These are phyloP conservation scores for Termitomyces sp. DNA, from an alignment of 768 basidiomycete genomes.

Conservation along the genomic window DNA sequence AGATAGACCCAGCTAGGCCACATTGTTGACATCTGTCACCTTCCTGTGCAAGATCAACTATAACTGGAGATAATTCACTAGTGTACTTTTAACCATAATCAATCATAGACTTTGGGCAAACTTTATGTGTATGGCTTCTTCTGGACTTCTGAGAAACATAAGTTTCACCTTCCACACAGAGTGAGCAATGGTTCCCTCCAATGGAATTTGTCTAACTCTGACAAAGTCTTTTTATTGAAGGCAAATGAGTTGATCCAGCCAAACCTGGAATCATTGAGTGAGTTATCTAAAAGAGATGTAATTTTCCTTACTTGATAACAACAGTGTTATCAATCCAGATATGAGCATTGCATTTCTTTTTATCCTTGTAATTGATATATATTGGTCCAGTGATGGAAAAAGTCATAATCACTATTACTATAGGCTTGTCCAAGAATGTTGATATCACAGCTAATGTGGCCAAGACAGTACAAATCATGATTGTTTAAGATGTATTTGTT, in stretches of 20 bases:
- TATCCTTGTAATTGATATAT: constrained; percentile 10
- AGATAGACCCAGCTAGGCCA: too few species aligned
- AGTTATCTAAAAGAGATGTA: constrained; percentile 14
- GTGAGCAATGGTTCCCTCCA: constrained; percentile 2
- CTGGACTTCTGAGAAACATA: too few species aligned
- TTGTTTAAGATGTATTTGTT: background rate
- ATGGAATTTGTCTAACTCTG: background rate
- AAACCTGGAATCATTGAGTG: constrained; percentile 51
- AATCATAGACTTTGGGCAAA: too few species aligned
- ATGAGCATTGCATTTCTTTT: constrained; percentile 5
- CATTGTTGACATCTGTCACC: too few species aligned
- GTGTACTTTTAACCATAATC: too few species aligned
- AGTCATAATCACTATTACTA: constrained; percentile 42
- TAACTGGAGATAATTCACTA: too few species aligned
- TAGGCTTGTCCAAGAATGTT: constrained; percentile 55
- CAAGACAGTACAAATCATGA: constrained; percentile 28
- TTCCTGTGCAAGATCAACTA: too few species aligned
- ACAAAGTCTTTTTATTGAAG: constrained; percentile 51
- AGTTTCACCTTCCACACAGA: constrained; percentile 54
- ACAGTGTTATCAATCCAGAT: constrained; percentile 16
- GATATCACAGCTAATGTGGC: constrained; percentile 58
- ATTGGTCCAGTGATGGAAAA: constrained; percentile 47
- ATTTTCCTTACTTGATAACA: background rate
- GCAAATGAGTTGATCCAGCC: constrained; percentile 49
- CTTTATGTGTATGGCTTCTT: too few species aligned